These are phyloP conservation scores for Suillus weaverae DNA, from an alignment of 768 basidiomycete species.

Conservation along the genomic window DNA sequence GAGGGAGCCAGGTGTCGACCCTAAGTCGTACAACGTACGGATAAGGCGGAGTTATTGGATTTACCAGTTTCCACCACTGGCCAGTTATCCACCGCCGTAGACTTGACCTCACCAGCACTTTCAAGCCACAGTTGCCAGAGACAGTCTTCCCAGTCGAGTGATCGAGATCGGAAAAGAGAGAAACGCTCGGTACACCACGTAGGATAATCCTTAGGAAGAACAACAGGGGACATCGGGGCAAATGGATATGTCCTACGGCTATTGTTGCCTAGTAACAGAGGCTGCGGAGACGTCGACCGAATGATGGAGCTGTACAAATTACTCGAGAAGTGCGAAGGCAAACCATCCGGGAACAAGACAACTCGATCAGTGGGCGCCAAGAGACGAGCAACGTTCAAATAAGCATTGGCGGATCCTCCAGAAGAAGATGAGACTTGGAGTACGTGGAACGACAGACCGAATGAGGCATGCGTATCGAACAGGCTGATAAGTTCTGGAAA, in stretches of 20 bases:
- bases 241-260: constrained; percentile 40
- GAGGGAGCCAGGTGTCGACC: background rate
- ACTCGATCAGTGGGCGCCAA: constrained; percentile 50
- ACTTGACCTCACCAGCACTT: constrained; percentile 41
- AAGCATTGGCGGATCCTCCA: constrained; percentile 47
- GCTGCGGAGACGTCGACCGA: constrained; percentile 15
- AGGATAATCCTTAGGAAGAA: constrained; percentile 43
- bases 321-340: constrained; percentile 25
- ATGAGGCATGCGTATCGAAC: constrained; percentile 23
- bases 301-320: constrained; percentile 17
- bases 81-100: background rate
- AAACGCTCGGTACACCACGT: constrained; percentile 65
- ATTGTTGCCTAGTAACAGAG: constrained; percentile 30
- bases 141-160: constrained; percentile 62
- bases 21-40: background rate
- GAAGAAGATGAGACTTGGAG: constrained; percentile 41
- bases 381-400: constrained; percentile 64
- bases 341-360: constrained; percentile 53
- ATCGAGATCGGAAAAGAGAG: constrained; percentile 44
- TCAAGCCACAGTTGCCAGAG: constrained; percentile 66
- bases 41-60: background rate
- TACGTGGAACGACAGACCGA: constrained; percentile 42
- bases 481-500: constrained; percentile 18
- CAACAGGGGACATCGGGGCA: constrained; percentile 43
- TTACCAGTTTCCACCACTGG: background rate